Conservation (phyloP, 148 eudicot species). For the Polygonum aviculare region DNA sequence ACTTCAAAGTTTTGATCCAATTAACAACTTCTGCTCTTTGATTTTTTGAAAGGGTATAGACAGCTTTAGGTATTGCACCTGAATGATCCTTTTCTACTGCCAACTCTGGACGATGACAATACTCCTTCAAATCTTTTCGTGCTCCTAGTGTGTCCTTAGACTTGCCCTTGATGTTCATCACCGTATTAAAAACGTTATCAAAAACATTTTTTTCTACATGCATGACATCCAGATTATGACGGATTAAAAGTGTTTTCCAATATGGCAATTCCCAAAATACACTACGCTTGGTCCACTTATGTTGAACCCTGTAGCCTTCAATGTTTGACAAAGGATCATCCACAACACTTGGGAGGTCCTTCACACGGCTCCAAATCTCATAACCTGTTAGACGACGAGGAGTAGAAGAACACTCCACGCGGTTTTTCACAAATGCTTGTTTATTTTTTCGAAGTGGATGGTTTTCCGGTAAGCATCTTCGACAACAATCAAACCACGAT, state of each 20-base stretch:
- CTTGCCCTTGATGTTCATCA: background rate
- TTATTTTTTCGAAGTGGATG: background rate
- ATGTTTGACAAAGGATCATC: background rate
- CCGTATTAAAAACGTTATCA: background rate
- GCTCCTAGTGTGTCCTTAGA: background rate
- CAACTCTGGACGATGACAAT: background rate
- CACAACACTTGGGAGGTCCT: background rate
- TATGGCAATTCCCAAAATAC: background rate
- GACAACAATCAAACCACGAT: constrained; percentile 1
- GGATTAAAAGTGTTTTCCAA: background rate
- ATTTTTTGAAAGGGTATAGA: background rate
- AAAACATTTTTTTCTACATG: background rate
- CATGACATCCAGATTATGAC: background rate
- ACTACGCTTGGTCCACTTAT: background rate
- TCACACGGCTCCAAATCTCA: background rate
- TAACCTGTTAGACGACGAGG: background rate
- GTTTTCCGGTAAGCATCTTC: background rate
- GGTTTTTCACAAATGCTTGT: background rate
- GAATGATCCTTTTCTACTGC: background rate
- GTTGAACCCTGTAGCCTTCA: background rate
- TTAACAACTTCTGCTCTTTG: constrained; percentile 10
- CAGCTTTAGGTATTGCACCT: constrained; percentile 9
- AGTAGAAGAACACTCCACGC: background rate
- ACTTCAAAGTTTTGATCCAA: constrained; percentile 9
- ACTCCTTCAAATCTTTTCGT: background rate